Evolutionary conservation across 75 land plant genomes (phyloP).

Genomic region (Cupressus sempervirens): DNA sequence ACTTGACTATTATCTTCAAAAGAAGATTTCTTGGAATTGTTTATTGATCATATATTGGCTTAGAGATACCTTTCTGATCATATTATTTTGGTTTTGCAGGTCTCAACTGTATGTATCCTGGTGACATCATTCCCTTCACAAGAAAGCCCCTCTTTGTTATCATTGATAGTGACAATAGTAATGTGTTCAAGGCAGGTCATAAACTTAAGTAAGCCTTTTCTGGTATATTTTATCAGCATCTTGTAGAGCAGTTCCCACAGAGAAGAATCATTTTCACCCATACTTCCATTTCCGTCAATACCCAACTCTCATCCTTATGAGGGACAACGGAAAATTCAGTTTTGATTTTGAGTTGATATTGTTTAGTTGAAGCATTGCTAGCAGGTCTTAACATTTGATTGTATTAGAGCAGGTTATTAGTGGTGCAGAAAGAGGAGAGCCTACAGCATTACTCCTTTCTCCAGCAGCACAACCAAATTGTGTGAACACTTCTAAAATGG

Average conservation of each 20-base stretch:
- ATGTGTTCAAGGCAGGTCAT: slow-evolving; percentile 92
- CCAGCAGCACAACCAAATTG: slow-evolving; percentile 21
- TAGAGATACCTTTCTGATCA: slow-evolving; percentile 1
- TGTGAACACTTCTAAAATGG: slow-evolving; percentile 15
- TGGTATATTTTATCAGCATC: background rate
- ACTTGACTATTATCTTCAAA: background rate
- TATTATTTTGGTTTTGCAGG: slow-evolving; percentile 46
- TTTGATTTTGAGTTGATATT: background rate
- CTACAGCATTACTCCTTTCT: slow-evolving; percentile 81
- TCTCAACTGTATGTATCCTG: slow-evolving; percentile 66
- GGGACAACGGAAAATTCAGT: background rate
- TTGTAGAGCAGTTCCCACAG: background rate
- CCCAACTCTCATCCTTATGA: background rate
- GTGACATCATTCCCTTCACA: slow-evolving; percentile 91
- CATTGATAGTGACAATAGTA: slow-evolving; percentile 91
- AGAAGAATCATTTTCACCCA: background rate
- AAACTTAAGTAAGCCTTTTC: background rate
- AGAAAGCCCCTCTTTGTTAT: slow-evolving; percentile 83
- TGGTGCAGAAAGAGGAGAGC: slow-evolving; percentile 89
- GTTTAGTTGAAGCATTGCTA: background rate
- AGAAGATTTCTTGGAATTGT: background rate
- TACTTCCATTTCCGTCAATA: background rate
- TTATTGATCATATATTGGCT: background rate
- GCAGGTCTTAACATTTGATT: background rate
- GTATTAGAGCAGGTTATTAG: slow-evolving; percentile 54